Base-by-base conservation (phyloP, 2,329 filamentous ascomycete species). In the Ophiostoma ulmi region DNA sequence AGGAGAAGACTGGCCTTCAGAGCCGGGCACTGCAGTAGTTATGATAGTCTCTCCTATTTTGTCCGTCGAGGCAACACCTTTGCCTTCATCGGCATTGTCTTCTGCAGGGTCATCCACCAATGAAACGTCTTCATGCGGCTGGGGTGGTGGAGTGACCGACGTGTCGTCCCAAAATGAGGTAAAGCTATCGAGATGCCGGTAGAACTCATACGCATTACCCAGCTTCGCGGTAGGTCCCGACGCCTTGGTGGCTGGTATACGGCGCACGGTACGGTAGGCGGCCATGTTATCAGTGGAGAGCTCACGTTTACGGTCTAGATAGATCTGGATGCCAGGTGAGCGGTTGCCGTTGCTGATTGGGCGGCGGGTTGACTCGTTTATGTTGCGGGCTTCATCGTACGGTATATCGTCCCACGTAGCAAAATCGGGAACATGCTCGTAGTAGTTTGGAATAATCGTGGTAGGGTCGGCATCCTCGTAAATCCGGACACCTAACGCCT, bases 141-240 rank as follows among this genome's bases (percentile, higher is more conserved):
- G 70, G n/a, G 71, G 75, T 41, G 74, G 75, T 5, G 78, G 75
- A 5, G 78, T 73, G 39, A 77, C 63, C 5, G 75, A 86, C 0
- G 87, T 85, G 75, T 90, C 88, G 41, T 88, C 85, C 88, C 88
- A 90, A 75, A 83, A 90, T 0, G 80, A 76, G 1, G 86, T 85
- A 75, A 88, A 83, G 36, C 82, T 77, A 75, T 90, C 88, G 26
- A 90, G 80, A 74, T 87, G 85, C 69, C 86, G 86, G 78, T 85
- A 90, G 78, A 90, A 90, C 77, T 90, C 88, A 74, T 89, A 90
- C 5, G 86, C 84, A 74, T 88, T 89, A 17, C 88, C 88, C 8
- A 90, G 78, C 7, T 87, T 84, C 39, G 84, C 82, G 48, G 84
- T 80, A 65, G 82, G 79, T 31, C 75, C 84, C 83, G 58, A 87